Base-by-base conservation (phyloP, 176 grass and related monocot genomes). In the Otatea glauca region DNA sequence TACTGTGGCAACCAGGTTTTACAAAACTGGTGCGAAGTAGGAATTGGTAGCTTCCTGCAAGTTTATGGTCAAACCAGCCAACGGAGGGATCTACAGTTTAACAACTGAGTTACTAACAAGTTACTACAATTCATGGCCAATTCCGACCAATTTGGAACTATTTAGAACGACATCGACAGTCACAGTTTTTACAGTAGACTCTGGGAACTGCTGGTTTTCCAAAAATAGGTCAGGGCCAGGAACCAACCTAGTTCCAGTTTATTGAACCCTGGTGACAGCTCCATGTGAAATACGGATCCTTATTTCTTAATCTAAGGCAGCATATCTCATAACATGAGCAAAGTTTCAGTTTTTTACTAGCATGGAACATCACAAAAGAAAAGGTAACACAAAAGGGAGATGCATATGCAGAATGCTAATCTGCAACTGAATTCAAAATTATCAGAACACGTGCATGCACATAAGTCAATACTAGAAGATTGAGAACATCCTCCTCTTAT, bases 281-380 rank as follows among this genome's bases (percentile, higher is more conserved):
- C 32, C 29, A 20, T 18, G 14, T 37, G 1, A 38, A 41, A 59
- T n/a, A 63, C 23, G 9, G 15, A 24, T 67, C 64, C 25, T 76
- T 76, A 65, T 67, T 67, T 49, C 10, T 53, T 45, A 82, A 75
- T 81, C 25, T 48, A 65, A 75, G 75, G 17, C 13, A 75, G 50
- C 61, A 68, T 27, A 85, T 39, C 37, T 35, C 53, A 72, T 7
- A 51, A 61, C 14, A 50, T 11, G 48, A 66, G 17, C 0, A 12
- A 48, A 60, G 3, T 70, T 62, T 41, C 6, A 45, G 11, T 38
- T 47, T 77, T 55, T 78, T 16, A 9, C 25, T 24, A 49, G 65
- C 65, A 72, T 24, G 21, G n/a, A 62, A 21, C 41, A 77, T 69
- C 53, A 62, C 20, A 51, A 69, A 13, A 41, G 24, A 17, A 64